Conservation (phyloP, 108 stramenopile genomes). For the Pseudonitzschia multiseries region DNA sequence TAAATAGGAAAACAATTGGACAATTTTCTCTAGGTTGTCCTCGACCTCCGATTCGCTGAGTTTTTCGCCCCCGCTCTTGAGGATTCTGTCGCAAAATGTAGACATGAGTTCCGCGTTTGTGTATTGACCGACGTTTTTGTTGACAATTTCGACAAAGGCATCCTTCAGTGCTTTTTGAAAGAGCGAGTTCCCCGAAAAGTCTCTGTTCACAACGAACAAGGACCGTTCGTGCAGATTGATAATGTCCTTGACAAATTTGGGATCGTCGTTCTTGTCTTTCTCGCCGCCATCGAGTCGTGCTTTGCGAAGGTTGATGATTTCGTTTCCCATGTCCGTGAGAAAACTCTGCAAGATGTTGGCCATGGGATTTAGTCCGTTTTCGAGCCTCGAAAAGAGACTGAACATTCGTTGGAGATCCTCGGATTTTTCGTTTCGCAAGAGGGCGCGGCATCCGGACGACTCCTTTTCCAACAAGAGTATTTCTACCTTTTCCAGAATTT, state of each 20-base stretch:
- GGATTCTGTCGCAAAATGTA: conserved; percentile 96
- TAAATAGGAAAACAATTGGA: conserved; percentile 96
- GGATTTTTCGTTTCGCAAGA: conserved; percentile 95
- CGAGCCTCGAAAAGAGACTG: conserved; percentile 90
- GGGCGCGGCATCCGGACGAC: conserved; percentile 91
- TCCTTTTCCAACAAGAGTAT: conserved; percentile 95
- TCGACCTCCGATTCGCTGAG: conserved; percentile 95
- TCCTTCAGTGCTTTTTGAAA: conserved; percentile 99
- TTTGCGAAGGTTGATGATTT: conserved; percentile 87
- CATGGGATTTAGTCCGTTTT: conserved; percentile 94
- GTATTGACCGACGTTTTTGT: conserved; percentile 94
- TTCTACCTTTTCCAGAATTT: conserved; percentile 94
- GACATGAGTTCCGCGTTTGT: conserved; percentile 98
- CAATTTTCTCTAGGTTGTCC: conserved; percentile 88
- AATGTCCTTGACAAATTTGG: conserved; percentile 94
- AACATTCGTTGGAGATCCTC: conserved; percentile 98
- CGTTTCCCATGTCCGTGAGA: conserved; percentile 83
- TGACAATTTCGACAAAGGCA: conserved; percentile 97
- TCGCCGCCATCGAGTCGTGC: conserved; percentile 84
- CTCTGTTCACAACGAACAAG: conserved; percentile 84
- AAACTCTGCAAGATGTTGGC: conserved; percentile 87
- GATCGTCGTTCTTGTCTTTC: conserved; percentile 95
- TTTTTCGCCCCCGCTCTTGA: conserved; percentile 98
- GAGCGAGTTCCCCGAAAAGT: conserved; percentile 90
- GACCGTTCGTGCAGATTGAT: conserved; percentile 97